Conservation (phyloP, 2,329 filamentous ascomycete genomes). For the Botrytis cinerea region DNA sequence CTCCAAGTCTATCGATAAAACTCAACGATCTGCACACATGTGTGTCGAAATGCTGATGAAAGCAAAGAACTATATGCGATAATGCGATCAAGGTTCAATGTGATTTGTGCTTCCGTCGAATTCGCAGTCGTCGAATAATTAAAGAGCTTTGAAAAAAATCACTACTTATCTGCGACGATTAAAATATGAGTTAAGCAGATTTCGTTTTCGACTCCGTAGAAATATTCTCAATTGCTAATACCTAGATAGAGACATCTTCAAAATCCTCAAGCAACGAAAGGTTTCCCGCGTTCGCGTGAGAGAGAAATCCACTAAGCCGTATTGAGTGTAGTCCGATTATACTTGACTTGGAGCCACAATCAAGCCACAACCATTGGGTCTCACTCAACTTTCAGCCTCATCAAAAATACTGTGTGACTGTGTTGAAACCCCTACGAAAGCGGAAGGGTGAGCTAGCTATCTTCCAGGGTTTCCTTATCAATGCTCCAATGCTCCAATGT, state of each 20-base stretch:
- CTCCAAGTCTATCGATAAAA: constrained; percentile 31
- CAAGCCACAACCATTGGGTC: background rate
- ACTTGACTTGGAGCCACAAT: background rate
- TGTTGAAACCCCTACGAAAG: background rate
- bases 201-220: background rate
- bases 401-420: background rate
- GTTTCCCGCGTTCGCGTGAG: constrained; percentile 26
- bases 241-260: background rate
- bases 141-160: background rate
- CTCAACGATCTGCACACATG: constrained; percentile 37
- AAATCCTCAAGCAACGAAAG: constrained; percentile 11
- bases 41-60: constrained; percentile 21
- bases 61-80: background rate
- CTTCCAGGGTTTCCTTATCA: background rate
- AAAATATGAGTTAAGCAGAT: background rate
- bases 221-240: constrained; percentile 6
- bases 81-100: constrained; percentile 1
- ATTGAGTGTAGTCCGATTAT: constrained; percentile 20
- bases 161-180: background rate
- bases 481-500: background rate
- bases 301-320: background rate
- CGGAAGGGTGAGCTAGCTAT: background rate
- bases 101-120: background rate
- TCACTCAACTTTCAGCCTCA: background rate
- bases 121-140: background rate